Conservation (phyloP, 176 grass and related monocot species). For the Pharus latifolius region DNA sequence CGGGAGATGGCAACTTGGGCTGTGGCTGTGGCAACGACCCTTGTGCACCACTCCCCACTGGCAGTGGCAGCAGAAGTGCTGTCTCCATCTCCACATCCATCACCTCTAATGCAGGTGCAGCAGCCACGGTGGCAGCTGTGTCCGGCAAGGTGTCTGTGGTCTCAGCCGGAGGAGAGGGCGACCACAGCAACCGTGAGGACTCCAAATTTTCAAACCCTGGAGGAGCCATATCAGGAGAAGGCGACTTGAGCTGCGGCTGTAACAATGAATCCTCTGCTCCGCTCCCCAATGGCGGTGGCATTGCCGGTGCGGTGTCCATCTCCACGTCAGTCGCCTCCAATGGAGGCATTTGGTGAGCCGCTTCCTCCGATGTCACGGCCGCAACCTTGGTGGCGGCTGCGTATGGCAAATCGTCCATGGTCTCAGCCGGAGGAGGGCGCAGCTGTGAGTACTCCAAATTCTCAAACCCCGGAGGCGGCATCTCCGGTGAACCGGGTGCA, state of each 20-base stretch:
- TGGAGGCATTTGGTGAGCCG: neutral
- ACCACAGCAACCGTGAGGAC: neutral
- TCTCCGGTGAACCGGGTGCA: slow-evolving; percentile 26
- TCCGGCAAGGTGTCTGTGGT: neutral
- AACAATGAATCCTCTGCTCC: neutral
- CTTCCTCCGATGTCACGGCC: neutral
- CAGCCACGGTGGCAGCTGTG: neutral
- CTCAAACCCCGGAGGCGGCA: slow-evolving; percentile 29
- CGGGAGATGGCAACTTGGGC: neutral
- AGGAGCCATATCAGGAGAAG: slow-evolving; percentile 10
- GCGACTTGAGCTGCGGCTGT: neutral
- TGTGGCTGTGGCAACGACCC: neutral
- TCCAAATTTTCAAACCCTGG: slow-evolving; percentile 4
- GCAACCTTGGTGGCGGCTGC: neutral
- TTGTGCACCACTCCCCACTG: neutral
- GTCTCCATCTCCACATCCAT: slow-evolving; percentile 3
- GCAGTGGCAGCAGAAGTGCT: neutral
- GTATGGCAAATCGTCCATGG: neutral
- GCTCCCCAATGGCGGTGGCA: neutral
- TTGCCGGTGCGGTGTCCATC: neutral
- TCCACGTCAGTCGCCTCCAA: slow-evolving; percentile 4
- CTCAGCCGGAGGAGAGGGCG: neutral
- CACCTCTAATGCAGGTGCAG: neutral
- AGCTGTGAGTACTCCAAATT: slow-evolving; percentile 25
- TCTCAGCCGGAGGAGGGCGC: neutral